A percentile compares a stretch with the other conserved stretches of the same genome.
Conservation (phyloP, 129 eudicot genomes). For the Centaurea solstitialis region DNA sequence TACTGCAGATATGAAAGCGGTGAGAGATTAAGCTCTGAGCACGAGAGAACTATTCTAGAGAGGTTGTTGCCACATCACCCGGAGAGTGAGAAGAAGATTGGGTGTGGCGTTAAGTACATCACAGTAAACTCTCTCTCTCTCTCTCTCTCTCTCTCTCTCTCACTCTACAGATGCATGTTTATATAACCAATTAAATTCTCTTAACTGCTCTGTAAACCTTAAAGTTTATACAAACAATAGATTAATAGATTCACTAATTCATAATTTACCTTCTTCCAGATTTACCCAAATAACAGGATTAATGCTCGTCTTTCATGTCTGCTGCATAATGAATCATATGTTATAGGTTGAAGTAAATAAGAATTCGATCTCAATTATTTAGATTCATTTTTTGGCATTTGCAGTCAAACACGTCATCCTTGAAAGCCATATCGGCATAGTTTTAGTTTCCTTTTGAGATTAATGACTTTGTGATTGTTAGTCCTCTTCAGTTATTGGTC, state of each 20-base stretch:
- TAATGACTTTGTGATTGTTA: background rate
- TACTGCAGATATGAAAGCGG: conserved; percentile 74
- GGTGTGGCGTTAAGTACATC: conserved; percentile 83
- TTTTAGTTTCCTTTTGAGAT: background rate
- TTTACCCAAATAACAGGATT: background rate
- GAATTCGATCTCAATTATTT: background rate
- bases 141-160: conserved; percentile 17
- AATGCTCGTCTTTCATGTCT: background rate
- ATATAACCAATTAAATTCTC: background rate
- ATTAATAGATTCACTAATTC: background rate
- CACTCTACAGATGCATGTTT: background rate
- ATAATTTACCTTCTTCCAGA: conserved; percentile 3
- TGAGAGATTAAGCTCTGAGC: conserved; percentile 77
- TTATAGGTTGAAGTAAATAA: background rate
- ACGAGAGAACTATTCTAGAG: conserved; percentile 72
- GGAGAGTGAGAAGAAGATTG: conserved; percentile 80
- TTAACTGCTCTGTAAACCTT: background rate
- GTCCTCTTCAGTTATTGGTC: background rate
- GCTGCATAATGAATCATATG: background rate
- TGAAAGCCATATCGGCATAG: background rate
- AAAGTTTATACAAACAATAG: background rate
- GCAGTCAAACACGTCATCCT: background rate
- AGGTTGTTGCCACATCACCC: conserved; percentile 95
- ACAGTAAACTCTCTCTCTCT: conserved; percentile 56
- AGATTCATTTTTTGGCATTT: background rate